Percentiles rank a stretch among this genome's conserved stretches.
Conservation (phyloP, 2,329 filamentous ascomycete species). For the Aspergillus ustus region DNA sequence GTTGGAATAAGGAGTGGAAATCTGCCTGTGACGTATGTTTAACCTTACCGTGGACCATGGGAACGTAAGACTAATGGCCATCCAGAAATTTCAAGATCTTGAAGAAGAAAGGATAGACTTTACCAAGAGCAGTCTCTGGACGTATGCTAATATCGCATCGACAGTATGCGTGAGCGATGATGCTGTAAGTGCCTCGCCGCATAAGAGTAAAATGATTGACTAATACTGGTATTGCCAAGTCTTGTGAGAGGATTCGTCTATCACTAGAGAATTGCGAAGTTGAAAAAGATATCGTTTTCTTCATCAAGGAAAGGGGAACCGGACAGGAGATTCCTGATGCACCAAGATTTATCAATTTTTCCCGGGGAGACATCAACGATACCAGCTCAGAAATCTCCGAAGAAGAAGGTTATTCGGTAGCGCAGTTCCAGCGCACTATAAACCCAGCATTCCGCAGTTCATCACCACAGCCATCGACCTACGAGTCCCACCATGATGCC, state of each 20-base stretch:
- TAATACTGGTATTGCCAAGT: conserved; percentile 47
- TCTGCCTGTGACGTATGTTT: conserved; percentile 75
- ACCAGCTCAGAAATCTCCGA: conserved; percentile 81
- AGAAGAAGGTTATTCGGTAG: conserved; percentile 95
- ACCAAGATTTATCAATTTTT: conserved; percentile 99
- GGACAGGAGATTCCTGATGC: conserved; percentile 97
- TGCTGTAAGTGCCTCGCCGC: conserved; percentile 53
- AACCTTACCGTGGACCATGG: background rate
- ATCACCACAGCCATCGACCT: conserved; percentile 91
- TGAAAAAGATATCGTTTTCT: conserved; percentile 86
- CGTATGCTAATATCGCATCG: conserved; percentile 94
- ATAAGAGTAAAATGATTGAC: background rate
- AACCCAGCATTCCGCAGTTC: conserved; percentile 96
- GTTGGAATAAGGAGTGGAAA: conserved; percentile 99
- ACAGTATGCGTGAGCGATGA: conserved; percentile 98
- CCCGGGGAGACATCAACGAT: conserved; percentile 77
- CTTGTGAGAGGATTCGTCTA: conserved; percentile 93
- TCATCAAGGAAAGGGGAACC: conserved; percentile 88
- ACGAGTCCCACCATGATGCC: conserved; percentile 89
- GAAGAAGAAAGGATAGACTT: conserved; percentile 97
- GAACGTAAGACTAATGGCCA: conserved; percentile 26
- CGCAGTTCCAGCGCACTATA: conserved; percentile 92
- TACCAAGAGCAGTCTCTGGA: conserved; percentile 97
- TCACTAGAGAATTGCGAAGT: conserved; percentile 96
- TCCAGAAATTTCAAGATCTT: conserved; percentile 93